Percentiles rank a stretch among this genome's conserved stretches.
Evolutionary conservation across 1,284 basidiomycete species (phyloP).

Genomic region (Psilocybe mexicana): DNA sequence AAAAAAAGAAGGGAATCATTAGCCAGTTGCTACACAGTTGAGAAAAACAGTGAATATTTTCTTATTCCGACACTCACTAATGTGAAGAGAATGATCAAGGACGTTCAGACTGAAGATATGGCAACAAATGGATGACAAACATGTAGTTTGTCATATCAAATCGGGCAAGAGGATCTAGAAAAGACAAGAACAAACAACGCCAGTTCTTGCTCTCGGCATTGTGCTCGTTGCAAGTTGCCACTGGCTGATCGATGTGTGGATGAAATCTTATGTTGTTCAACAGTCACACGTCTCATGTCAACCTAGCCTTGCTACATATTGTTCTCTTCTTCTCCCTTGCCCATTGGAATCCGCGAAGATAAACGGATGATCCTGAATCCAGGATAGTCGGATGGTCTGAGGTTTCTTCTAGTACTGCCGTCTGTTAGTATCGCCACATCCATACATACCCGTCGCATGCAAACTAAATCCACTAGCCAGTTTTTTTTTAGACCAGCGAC

Average conservation of each 20-base stretch:
- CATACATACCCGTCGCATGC: background rate
- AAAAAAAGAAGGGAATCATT: too few species aligned
- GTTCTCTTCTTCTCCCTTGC: slow-evolving; percentile 6
- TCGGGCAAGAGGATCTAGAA: slow-evolving; percentile 9
- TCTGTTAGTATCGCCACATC: background rate
- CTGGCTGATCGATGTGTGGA: background rate
- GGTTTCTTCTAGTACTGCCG: too few species aligned
- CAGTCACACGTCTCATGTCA: slow-evolving; percentile 21
- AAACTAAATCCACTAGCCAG: background rate
- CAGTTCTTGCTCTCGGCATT: background rate
- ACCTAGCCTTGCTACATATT: slow-evolving; percentile 15
- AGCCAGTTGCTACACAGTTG: too few species aligned
- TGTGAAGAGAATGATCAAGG: too few species aligned
- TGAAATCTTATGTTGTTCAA: slow-evolving; percentile 6
- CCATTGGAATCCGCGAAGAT: slow-evolving; percentile 1
- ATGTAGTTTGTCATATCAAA: background rate
- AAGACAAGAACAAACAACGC: slow-evolving; percentile 11
- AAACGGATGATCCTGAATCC: slow-evolving; percentile 3
- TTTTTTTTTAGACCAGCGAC: background rate
- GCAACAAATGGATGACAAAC: background rate
- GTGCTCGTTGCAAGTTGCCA: too few species aligned
- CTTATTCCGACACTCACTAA: too few species aligned
- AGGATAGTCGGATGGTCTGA: background rate
- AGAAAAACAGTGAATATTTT: too few species aligned
- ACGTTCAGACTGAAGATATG: background rate